Evolutionary conservation across 257 asterid genomes (phyloP).

Genomic region (Capsicum pubescens): DNA sequence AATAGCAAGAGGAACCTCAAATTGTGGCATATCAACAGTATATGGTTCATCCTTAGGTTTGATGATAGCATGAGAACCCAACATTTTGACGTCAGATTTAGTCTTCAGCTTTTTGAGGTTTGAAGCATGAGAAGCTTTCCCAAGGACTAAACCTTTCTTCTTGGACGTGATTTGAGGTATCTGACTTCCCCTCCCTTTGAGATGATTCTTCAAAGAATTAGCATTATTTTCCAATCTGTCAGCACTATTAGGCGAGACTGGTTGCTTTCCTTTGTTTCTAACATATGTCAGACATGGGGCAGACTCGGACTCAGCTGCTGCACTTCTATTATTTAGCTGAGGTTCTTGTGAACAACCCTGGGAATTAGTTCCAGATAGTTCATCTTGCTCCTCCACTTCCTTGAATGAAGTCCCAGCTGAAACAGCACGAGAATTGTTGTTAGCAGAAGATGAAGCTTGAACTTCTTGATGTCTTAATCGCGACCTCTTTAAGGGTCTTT

Average conservation of each 20-base stretch:
- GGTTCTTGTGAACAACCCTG: slow-evolving; percentile 41
- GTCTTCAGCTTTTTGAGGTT: slow-evolving; percentile 41
- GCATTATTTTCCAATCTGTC: slow-evolving; percentile 38
- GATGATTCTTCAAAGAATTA: slow-evolving; percentile 48
- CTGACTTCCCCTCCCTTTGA: slow-evolving; percentile 50
- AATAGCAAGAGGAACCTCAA: slow-evolving; percentile 48
- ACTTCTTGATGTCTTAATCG: slow-evolving; percentile 55
- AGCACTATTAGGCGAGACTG: slow-evolving; percentile 44
- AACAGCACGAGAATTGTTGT: slow-evolving; percentile 27
- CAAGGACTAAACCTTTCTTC: slow-evolving; percentile 44
- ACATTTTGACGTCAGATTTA: slow-evolving; percentile 32
- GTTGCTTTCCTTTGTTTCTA: slow-evolving; percentile 54
- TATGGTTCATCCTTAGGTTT: slow-evolving; percentile 63
- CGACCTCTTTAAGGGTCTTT: slow-evolving; percentile 68
- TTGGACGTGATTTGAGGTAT: slow-evolving; percentile 47
- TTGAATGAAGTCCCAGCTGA: slow-evolving; percentile 39
- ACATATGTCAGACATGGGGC: slow-evolving; percentile 36
- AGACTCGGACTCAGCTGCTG: slow-evolving; percentile 39
- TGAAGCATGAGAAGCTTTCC: slow-evolving; percentile 39
- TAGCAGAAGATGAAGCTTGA: slow-evolving; percentile 43
- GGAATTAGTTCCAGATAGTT: slow-evolving; percentile 43
- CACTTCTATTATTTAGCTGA: slow-evolving; percentile 37
- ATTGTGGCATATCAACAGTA: slow-evolving; percentile 50
- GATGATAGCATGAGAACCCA: slow-evolving; percentile 43
- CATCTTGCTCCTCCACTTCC: slow-evolving; percentile 65